A percentile compares a stretch with the other conserved stretches of the same genome.
Evolutionary conservation across 352 stramenopile species (phyloP).

Genomic region (Phytophthora capsici): DNA sequence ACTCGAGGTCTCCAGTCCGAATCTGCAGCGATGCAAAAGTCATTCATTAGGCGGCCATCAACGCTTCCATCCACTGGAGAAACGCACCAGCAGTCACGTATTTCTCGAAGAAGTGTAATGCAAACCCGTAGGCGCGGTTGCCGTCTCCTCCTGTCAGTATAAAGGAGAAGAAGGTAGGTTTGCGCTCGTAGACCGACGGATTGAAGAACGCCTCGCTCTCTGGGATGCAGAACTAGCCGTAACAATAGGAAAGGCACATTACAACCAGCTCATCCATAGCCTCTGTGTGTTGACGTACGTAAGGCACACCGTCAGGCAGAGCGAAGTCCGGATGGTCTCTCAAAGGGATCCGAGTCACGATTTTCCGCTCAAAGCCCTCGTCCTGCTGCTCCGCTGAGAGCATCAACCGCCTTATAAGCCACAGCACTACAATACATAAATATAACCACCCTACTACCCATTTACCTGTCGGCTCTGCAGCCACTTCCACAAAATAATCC

Average conservation of each 20-base stretch:
- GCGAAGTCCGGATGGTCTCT: conserved; percentile 65
- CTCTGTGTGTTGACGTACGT: conserved; percentile 42
- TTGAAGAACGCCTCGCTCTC: conserved; percentile 50
- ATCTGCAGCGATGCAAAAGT: conserved; percentile 1
- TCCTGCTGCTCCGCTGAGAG: conserved; percentile 15
- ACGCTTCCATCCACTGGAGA: not conserved
- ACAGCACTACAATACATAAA: no score
- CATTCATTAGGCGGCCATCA: not conserved
- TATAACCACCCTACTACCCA: not conserved
- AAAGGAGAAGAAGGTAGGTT: conserved; percentile 83
- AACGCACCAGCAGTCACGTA: conserved; percentile 18
- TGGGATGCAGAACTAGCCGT: conserved; percentile 74
- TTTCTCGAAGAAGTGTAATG: conserved; percentile 64
- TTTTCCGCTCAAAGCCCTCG: conserved; percentile 52
- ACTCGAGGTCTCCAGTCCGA: conserved; percentile 60
- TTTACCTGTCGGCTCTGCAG: conserved; percentile 43
- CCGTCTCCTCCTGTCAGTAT: conserved; percentile 79
- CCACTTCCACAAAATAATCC: conserved; percentile 83
- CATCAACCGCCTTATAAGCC: no score
- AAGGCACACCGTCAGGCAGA: conserved; percentile 70
- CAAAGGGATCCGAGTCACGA: conserved; percentile 52
- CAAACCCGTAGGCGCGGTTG: conserved; percentile 73
- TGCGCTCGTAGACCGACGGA: conserved; percentile 61
- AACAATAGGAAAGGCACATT: not conserved
- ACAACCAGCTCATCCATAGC: not conserved